A percentile compares a stretch with the other conserved stretches of the same genome.
phyloP scores from a whole-genome alignment of 768 basidiomycete genomes.

The Boletus sp. region DNA sequence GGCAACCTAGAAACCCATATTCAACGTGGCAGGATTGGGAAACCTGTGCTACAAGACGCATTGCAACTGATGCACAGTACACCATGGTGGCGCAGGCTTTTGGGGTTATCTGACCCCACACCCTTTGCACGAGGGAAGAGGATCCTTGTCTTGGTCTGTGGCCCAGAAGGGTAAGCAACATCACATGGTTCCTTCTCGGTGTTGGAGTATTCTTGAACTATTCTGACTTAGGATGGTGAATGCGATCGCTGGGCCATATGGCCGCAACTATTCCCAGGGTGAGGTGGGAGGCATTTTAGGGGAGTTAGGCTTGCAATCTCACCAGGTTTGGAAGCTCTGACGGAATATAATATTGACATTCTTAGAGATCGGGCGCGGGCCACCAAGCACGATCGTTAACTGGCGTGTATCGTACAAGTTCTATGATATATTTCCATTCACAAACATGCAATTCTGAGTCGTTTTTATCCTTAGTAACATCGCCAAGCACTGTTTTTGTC shows the following conservation, averaged over 20 bases:
- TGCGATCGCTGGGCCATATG: slow-evolving; percentile 74
- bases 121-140: slow-evolving; percentile 34
- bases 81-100: slow-evolving; percentile 33
- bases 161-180: slow-evolving; percentile 71
- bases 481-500: no score
- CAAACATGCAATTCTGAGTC: no score
- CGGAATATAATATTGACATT: background rate
- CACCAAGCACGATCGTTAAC: no score
- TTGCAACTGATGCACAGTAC: slow-evolving; percentile 31
- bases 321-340: slow-evolving; percentile 70
- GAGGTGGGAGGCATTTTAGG: slow-evolving; percentile 63
- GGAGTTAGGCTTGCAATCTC: slow-evolving; percentile 58
- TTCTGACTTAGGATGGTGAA: slow-evolving; percentile 60
- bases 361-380: background rate
- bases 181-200: background rate
- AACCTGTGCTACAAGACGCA: slow-evolving; percentile 43
- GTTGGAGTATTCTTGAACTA: background rate
- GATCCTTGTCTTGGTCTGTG: slow-evolving; percentile 73
- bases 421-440: no score
- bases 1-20: slow-evolving; percentile 27
- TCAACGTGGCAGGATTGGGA: slow-evolving; percentile 54
- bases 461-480: no score
- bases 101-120: slow-evolving; percentile 8
- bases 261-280: slow-evolving; percentile 75
- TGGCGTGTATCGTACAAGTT: no score